These are phyloP conservation scores for Rutstroemia sp. DNA, from an alignment of 2,329 filamentous ascomycete genomes.

Conservation along the genomic window DNA sequence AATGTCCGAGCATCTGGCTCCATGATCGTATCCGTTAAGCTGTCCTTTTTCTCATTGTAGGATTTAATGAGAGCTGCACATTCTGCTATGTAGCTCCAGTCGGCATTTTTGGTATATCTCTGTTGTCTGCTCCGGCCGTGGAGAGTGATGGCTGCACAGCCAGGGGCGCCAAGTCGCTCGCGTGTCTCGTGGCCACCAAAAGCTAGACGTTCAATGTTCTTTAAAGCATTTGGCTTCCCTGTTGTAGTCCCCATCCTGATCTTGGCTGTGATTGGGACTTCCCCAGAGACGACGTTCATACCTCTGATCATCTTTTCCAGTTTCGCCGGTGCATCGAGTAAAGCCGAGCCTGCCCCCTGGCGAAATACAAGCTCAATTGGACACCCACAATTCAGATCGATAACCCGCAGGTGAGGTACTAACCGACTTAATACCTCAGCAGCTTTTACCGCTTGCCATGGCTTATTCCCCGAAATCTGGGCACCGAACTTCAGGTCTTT, in stretches of 20 bases:
- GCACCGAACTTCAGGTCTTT: constrained; percentile 84
- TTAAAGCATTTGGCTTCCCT: constrained; percentile 68
- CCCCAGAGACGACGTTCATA: constrained; percentile 89
- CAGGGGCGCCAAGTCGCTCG: constrained; percentile 64
- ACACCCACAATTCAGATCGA: constrained; percentile 95
- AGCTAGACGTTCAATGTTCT: constrained; percentile 74
- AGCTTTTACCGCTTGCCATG: constrained; percentile 82
- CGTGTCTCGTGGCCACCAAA: constrained; percentile 70
- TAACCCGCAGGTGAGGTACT: constrained; percentile 76
- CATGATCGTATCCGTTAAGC: constrained; percentile 64
- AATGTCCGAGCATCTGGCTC: constrained; percentile 72
- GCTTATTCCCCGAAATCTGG: constrained; percentile 88
- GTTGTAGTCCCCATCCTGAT: constrained; percentile 87
- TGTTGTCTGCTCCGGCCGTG: constrained; percentile 92
- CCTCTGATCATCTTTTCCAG: constrained; percentile 90
- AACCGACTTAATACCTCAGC: constrained; percentile 72
- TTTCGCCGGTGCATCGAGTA: constrained; percentile 83
- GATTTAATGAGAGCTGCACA: constrained; percentile 77
- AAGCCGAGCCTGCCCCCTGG: constrained; percentile 78
- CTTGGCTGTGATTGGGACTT: constrained; percentile 89
- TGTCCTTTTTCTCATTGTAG: constrained; percentile 63
- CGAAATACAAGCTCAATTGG: constrained; percentile 93
- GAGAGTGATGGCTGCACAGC: constrained; percentile 90
- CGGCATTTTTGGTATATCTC: constrained; percentile 83
- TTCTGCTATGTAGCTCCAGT: constrained; percentile 92